Percentiles rank a stretch among this genome's conserved stretches.
phyloP scores from a whole-genome alignment of 169 alveolate genomes.

The Nephromyces sp. region DNA sequence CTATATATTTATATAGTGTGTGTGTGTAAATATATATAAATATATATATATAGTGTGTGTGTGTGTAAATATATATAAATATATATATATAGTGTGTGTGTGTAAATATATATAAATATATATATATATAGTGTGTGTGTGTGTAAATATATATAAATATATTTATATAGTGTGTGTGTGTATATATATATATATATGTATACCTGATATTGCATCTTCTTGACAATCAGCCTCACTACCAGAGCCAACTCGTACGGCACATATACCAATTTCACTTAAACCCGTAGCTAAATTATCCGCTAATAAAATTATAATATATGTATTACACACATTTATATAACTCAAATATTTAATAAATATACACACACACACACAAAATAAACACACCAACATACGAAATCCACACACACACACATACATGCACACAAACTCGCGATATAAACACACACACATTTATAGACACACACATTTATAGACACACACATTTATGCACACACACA shows the following conservation, averaged over 20 bases:
- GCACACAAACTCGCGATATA: neutral
- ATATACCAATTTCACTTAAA: constrained; percentile 25
- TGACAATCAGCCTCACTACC: constrained; percentile 33
- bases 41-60: no score
- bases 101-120: neutral
- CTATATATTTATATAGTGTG: no score
- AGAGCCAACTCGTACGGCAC: constrained; percentile 32
- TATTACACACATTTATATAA: no score
- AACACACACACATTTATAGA: neutral
- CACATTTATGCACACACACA: neutral
- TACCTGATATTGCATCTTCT: constrained; percentile 34
- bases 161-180: neutral
- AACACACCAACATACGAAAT: neutral
- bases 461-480: neutral
- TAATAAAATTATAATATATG: no score
- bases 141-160: neutral
- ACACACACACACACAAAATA: neutral
- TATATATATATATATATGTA: neutral
- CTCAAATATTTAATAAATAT: no score
- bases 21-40: no score
- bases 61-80: no score
- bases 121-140: neutral
- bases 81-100: no score
- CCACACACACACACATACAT: neutral
- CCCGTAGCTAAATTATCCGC: constrained; percentile 37